Evolutionary conservation across 2,329 filamentous ascomycete genomes (phyloP).

Genomic region (Ascochyta lentis): DNA sequence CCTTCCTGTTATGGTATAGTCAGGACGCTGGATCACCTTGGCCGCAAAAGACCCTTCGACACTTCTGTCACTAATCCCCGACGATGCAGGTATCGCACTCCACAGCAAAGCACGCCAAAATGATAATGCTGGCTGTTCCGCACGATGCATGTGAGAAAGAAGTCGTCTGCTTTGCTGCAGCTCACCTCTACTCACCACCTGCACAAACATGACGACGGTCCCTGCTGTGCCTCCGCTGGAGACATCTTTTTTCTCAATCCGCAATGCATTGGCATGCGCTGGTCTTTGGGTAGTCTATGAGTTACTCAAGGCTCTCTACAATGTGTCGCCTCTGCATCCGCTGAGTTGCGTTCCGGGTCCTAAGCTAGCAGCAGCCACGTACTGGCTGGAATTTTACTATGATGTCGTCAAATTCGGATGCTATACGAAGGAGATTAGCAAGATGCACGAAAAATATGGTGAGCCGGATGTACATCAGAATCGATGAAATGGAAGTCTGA

Average conservation of each 20-base stretch:
- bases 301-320: constrained; percentile 29
- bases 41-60: constrained; percentile 8
- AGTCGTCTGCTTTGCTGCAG: constrained; percentile 4
- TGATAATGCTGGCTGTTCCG: constrained; percentile 9
- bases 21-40: background rate
- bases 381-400: constrained; percentile 47
- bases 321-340: constrained; percentile 38
- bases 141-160: constrained; percentile 2
- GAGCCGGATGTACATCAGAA: background rate
- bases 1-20: constrained; percentile 1
- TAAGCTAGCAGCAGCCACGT: constrained; percentile 44
- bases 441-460: constrained; percentile 49
- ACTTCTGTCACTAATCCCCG: constrained; percentile 19
- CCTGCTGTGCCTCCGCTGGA: constrained; percentile 7
- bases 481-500: background rate
- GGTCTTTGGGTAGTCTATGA: constrained; percentile 24
- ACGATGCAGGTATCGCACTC: constrained; percentile 19
- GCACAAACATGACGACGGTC: constrained; percentile 10
- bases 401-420: constrained; percentile 43
- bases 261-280: constrained; percentile 13
- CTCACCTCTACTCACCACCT: background rate
- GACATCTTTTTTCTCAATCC: constrained; percentile 13
- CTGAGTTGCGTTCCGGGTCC: constrained; percentile 43
- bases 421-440: constrained; percentile 43
- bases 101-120: constrained; percentile 13